Evolutionary conservation across 1,284 basidiomycete genomes (phyloP).

Genomic region (Prillingera fragicola): DNA sequence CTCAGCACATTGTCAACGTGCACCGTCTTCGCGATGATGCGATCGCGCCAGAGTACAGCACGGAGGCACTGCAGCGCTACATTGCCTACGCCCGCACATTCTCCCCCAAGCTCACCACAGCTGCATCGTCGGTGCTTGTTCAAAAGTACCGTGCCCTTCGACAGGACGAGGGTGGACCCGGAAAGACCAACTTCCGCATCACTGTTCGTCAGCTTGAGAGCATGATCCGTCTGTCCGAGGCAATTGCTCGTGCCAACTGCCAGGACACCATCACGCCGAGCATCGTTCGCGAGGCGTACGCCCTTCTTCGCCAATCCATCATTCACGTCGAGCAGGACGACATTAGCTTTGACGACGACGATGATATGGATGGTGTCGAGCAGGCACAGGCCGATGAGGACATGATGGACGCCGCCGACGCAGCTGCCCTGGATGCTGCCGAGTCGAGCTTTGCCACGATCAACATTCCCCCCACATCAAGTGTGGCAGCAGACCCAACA

Average conservation of each 20-base stretch:
- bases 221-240: constrained; percentile 95
- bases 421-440: constrained; percentile 49
- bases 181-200: constrained; percentile 90
- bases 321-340: constrained; percentile 99
- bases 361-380: constrained; percentile 57
- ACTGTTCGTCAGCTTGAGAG: constrained; percentile 97
- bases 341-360: constrained; percentile 94
- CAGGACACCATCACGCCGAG: constrained; percentile 84
- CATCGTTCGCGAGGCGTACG: constrained; percentile 93
- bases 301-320: constrained; percentile 89
- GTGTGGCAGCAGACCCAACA: no score
- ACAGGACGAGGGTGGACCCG: constrained; percentile 85
- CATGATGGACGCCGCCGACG: constrained; percentile 58
- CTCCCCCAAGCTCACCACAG: constrained; percentile 91
- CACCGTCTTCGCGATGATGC: constrained; percentile 93
- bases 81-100: constrained; percentile 96
- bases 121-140: constrained; percentile 86
- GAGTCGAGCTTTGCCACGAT: constrained; percentile 38
- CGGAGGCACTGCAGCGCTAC: constrained; percentile 91
- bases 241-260: constrained; percentile 95
- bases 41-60: constrained; percentile 93
- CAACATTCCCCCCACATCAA: no score
- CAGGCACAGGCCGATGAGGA: constrained; percentile 43
- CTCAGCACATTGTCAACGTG: constrained; percentile 95
- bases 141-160: constrained; percentile 91